Evolutionary conservation across 768 basidiomycete genomes (phyloP), one percentile per base, ranked within the genome.

Genomic region (Leccinellum luteum): DNA sequence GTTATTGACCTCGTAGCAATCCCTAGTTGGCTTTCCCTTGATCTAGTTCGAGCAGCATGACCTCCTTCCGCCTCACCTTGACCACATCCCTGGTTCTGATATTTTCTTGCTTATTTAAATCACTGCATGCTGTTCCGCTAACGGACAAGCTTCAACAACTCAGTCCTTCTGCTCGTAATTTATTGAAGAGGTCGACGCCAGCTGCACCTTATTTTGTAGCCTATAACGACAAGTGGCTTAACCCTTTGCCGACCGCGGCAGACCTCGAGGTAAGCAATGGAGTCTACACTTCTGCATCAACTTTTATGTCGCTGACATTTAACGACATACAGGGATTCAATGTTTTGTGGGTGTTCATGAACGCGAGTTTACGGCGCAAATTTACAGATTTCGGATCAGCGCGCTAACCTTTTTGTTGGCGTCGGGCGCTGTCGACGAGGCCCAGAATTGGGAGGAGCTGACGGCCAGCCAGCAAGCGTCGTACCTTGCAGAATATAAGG

Each of bases 171-270:
- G 66, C 70, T 25, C 69, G 63, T 45, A 56, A 60, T 32, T 14
- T 70, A 7, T 38, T 69, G 8, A 66, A 58, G 60, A 59, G 56
- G 27, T 27, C 68, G 3, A 65, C 60, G 1, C 76, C 79, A 0
- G 75, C 77, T 21, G 74, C 83, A 1, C 85, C 86, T 25, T 75
- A 79, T 60, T 86, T 76, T 44, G 43, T 78, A 25, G 66, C 72
- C 14, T 79, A 79, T 64, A 72, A 74, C 45, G 78, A 79, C 52
- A 54, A 56, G 19, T 83, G 67, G 55, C 75, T 80, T 13, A 73
- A 70, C 52, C 79, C 80, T 1, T 66, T 69, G 0, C 85, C 86
- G 2, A 65, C 73, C 2, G 69, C 75, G 6, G 73, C 82, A 27
- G 64, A 74, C 1, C 72, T 87, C 55, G 56, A 71, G 56, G 84